Evolutionary conservation across 2,329 filamentous ascomycete genomes (phyloP), one percentile per base, ranked within the genome.

Genomic region (Tolypocladium endophyticum): DNA sequence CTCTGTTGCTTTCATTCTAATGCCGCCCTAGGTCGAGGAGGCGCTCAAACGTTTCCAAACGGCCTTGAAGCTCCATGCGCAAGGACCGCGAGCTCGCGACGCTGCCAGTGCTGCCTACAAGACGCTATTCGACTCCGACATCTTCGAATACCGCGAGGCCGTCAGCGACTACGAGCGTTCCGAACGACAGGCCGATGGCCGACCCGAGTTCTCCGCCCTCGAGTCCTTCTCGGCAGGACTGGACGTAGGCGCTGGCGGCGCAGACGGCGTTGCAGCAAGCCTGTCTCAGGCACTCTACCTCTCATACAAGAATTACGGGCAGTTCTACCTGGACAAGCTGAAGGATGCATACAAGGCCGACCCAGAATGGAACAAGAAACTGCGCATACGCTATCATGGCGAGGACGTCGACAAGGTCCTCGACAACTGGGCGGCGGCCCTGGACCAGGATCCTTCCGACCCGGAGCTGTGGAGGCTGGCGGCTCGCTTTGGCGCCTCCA

Each of bases 221-320:
- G 82, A 85, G 58, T 69, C 77, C 1, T 80, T 80, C 64, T 76
- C 76, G 4, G 74, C 79, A 8, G 76, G 77, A 18, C 73, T 84
- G n/a, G 82, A 83, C 58, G 74, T 80, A 9, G 77, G 82, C 33
- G 81, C 83, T 35, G 83, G 82, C 60, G 84, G 86, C 56, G 83
- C 84, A 56, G 91, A 95, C 64, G 87, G 85, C 35, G 85, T 86
- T 2, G 90, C 87, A 20, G 94, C 88, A 69, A 93, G 88, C 56
- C 77, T 97, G 12, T 87, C 90, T 0, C 92, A 97, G 69, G 92
- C 95, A 14, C 81, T 97, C 25, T 97, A 96, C 68, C 82, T 99
- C 9, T 89, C 93, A 1, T 91, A 95, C 78, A 99, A 97, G 73
- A 99, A 97, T 67, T 87, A 93, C 74, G 94, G 92, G 50, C 90